phyloP scores from a whole-genome alignment of 2,329 filamentous ascomycete genomes.

The Scopulariopsis brevicaulis region DNA sequence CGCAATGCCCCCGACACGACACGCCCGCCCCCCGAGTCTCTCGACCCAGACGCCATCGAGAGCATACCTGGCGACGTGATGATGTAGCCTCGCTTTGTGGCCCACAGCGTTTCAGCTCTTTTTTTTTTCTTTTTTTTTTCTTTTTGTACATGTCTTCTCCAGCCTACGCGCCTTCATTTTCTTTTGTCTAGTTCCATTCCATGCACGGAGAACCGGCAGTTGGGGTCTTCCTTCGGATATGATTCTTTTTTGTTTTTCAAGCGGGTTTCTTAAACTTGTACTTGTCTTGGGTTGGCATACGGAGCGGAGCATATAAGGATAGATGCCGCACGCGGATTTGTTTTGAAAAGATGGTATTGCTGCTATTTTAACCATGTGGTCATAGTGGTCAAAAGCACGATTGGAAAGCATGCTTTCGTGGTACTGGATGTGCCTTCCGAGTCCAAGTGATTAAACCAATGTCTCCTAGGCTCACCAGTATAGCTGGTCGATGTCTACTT shows the following conservation, averaged over 20 bases:
- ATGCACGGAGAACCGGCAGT: slow-evolving; percentile 1
- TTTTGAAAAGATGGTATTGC: background rate
- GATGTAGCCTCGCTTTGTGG: slow-evolving; percentile 1
- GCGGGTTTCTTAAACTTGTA: background rate
- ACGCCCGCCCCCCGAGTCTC: slow-evolving; percentile 34
- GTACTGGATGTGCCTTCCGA: background rate
- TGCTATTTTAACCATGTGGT: background rate
- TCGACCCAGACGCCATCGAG: slow-evolving; percentile 38
- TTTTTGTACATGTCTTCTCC: background rate
- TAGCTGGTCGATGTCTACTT: too few relatives aligned
- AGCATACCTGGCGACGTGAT: slow-evolving; percentile 16
- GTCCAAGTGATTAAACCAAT: background rate
- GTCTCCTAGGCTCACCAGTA: background rate
- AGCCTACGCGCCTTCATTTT: background rate
- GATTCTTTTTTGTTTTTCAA: background rate
- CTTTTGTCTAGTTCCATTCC: background rate
- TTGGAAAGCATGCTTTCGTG: background rate
- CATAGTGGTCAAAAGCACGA: background rate
- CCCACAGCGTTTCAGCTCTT: background rate
- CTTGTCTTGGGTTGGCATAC: slow-evolving; percentile 1
- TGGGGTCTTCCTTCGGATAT: background rate
- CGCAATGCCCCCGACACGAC: slow-evolving; percentile 41
- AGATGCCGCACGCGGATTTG: slow-evolving; percentile 1
- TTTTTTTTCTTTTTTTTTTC: background rate
- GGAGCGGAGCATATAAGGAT: slow-evolving; percentile 4